Percentiles rank a stretch among this genome's conserved stretches.
Evolutionary conservation across 352 stramenopile genomes (phyloP).

Genomic region (Globisporangium alternatum): DNA sequence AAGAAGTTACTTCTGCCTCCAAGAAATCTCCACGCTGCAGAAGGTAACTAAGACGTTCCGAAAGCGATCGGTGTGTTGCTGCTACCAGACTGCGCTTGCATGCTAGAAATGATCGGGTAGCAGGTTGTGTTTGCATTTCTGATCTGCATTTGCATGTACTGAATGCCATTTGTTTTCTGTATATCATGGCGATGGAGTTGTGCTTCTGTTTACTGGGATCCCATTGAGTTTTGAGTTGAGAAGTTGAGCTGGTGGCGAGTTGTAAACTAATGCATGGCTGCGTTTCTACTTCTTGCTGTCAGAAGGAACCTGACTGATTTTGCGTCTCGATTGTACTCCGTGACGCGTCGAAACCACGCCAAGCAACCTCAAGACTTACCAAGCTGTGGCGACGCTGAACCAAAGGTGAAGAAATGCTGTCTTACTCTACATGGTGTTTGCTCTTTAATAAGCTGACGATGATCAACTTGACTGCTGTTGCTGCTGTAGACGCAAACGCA

Average conservation of each 20-base stretch:
- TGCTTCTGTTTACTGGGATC: neutral
- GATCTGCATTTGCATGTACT: slow-evolving; percentile 9
- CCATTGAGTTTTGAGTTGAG: neutral
- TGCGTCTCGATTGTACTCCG: neutral
- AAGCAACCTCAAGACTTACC: neutral
- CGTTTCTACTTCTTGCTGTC: neutral
- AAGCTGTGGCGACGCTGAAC: slow-evolving; percentile 2
- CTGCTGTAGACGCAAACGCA: neutral
- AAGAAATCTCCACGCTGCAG: slow-evolving; percentile 2
- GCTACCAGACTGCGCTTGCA: slow-evolving; percentile 3
- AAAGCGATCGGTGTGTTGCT: neutral
- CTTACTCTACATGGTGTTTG: neutral
- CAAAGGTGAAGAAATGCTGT: neutral
- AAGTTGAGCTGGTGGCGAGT: neutral
- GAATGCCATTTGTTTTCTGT: slow-evolving; percentile 6
- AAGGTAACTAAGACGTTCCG: slow-evolving; percentile 1
- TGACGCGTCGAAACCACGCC: neutral
- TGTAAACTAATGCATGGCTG: slow-evolving; percentile 1
- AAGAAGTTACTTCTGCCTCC: neutral
- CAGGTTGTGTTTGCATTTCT: neutral
- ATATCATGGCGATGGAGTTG: slow-evolving; percentile 3
- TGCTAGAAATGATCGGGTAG: neutral
- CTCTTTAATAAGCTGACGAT: neutral
- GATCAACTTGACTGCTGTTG: neutral
- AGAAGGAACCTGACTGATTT: neutral